Base-by-base conservation (phyloP, 1,284 basidiomycete genomes). In the Tausonia pullulans region DNA sequence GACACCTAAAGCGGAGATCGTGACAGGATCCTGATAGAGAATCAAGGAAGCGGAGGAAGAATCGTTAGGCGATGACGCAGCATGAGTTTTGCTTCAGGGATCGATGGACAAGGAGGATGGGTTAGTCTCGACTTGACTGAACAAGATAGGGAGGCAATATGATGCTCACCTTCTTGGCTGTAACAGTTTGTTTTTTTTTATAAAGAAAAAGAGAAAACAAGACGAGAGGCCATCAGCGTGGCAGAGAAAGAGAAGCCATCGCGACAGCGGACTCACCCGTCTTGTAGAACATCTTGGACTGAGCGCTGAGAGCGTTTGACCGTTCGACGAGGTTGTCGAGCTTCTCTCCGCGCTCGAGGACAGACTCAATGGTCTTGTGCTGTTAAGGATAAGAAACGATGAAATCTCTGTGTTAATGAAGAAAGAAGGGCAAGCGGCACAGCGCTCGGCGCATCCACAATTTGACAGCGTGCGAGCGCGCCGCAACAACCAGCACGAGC, bases 311-410 rank as follows among this genome's bases (percentile, higher is more conserved):
- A 5, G 88, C 88, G 69, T 91, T 90, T 56, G 93, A 97, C 61
- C 94, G 84, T 71, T 98, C 95, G 3, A 99, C 95, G 27, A 98
- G 81, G 76, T 94, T 93, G 77, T 98, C 95, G 58, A 99, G 82
- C 78, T 94, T 96, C 82, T 98, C 95, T 52, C 96, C 96, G 46
- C 96, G 84, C 76, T 96, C 87, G 49, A 99, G 82, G 2, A 99
- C 95, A 2, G 88, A 90, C 75, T 99, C 96, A 72, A 99, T 99
- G 13, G 96, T 99, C 82, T 98, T 97, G 82, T 98, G 96, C 90
- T 95, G 72, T 57, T 60, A 52, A 55, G 14, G 48, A 60, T 44
- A 27, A 58, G 64, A 45, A 48, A 40, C 16, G 52, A 69, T 27
- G 14, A 16, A 50, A 27, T 27, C 27, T 27, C 27, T 27, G 27